Evolutionary conservation across 805 yeast species (phyloP), one percentile per base, ranked within the genome.

Genomic region (Danielozyma ontarioensis): DNA sequence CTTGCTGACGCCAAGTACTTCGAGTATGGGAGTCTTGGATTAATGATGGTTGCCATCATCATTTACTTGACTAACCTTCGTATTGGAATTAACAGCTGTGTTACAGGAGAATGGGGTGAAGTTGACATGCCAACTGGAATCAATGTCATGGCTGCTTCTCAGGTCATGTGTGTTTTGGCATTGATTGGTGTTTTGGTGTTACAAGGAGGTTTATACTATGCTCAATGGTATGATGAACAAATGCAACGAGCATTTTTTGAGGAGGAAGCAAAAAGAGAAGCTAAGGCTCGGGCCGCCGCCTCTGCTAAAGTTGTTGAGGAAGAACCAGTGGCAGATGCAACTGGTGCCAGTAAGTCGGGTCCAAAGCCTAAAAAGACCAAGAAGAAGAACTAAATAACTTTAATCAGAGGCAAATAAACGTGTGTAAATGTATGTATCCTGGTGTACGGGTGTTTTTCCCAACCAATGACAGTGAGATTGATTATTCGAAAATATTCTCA

Each of bases 131-230:
- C 70, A 40, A 85, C 95, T 15, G 97, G 97, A 19, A 62, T 90
- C 50, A 86, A 85, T 44, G 96, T 93, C 25, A 76, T 93, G 51
- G 96, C 93, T 26, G 97, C 97, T 4, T 80, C 93, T 18, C 81
- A 82, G 59, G 72, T 82, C 25, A 80, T 90, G 69, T 69, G 85
- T 45, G 76, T 83, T 6, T 56, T 86, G 34, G 68, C 83, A 13
- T 64, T 89, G 33, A 53, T 76, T 15, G 97, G 96, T 44, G 83
- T 88, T n/a, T 61, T 88, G 27, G 69, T 84, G 7, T 72, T 93
- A 46, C 97, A 93, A 64, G 79, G 76, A 33, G 97, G 97, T 24
- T 72, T 90, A 51, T 86, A 83, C 74, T 90, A 83, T 62, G 95
- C 95, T 19, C 76, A 75, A 48, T 71, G 77, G 73, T 83, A 78